Conservation (phyloP, 108 stramenopile genomes). For the Hondaea fermentalgiana region DNA sequence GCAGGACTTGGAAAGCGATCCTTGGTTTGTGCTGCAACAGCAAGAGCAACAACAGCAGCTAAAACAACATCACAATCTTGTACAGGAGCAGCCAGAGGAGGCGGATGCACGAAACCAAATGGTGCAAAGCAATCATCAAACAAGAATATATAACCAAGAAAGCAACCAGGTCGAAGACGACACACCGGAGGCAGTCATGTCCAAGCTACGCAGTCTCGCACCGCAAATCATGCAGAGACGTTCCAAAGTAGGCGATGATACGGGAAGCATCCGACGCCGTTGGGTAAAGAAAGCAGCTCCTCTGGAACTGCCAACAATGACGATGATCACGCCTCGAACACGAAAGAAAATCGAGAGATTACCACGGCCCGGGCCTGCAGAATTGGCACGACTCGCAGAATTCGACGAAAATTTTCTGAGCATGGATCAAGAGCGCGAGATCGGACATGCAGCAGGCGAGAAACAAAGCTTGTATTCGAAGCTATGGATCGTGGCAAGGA, state of each 20-base stretch:
- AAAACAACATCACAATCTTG: too few relatives aligned
- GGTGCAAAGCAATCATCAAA: too few relatives aligned
- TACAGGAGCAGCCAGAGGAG: too few relatives aligned
- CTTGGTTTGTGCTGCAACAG: too few relatives aligned
- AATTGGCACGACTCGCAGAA: background rate
- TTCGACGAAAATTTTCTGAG: background rate
- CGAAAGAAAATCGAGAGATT: background rate
- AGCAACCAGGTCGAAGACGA: background rate
- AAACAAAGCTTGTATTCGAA: background rate
- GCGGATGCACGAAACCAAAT: too few relatives aligned
- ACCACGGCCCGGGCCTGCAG: background rate
- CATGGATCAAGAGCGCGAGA: background rate
- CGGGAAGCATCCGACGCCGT: background rate
- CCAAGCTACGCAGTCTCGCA: background rate
- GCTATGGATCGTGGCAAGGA: background rate
- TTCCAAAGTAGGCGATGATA: background rate
- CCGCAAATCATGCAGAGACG: background rate
- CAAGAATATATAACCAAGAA: too few relatives aligned
- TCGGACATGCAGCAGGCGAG: background rate
- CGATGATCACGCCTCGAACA: background rate
- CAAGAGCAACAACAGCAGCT: too few relatives aligned
- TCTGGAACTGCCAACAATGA: background rate
- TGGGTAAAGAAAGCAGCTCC: background rate
- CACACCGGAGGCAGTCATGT: background rate
- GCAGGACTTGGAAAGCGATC: too few relatives aligned